phyloP scores from a whole-genome alignment of 1,284 basidiomycete species.

The Ceraceosorus guamensis region DNA sequence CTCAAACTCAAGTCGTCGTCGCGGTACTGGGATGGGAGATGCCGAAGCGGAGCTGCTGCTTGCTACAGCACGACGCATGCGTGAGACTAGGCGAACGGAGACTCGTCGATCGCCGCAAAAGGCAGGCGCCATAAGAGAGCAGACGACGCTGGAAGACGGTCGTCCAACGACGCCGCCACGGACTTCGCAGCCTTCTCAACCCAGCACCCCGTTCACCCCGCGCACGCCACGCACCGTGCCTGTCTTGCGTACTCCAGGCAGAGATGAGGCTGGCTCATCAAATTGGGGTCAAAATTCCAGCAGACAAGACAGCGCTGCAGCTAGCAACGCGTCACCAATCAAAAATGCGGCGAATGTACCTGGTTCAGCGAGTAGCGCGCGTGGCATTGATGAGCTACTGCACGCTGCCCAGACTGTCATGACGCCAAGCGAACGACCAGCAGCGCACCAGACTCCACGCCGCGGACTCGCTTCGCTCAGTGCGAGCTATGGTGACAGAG shows the following conservation, averaged over 20 bases:
- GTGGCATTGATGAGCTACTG: slow-evolving; percentile 44
- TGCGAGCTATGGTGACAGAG: not conserved
- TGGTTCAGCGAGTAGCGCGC: slow-evolving; percentile 17
- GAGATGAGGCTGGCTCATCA: too few species aligned
- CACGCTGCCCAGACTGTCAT: slow-evolving; percentile 43
- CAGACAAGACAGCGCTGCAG: not conserved
- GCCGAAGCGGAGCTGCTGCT: slow-evolving; percentile 51
- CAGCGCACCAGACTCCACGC: not conserved
- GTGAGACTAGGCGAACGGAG: slow-evolving; percentile 12
- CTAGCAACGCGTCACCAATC: slow-evolving; percentile 6
- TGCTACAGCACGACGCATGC: slow-evolving; percentile 46
- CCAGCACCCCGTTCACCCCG: slow-evolving; percentile 5
- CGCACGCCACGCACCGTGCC: not conserved
- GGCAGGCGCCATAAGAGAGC: slow-evolving; percentile 6
- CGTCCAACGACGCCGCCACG: slow-evolving; percentile 11
- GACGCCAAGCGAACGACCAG: slow-evolving; percentile 22
- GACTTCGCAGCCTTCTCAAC: not conserved
- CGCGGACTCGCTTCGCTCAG: not conserved
- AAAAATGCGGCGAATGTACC: slow-evolving; percentile 15
- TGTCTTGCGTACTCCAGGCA: too few species aligned
- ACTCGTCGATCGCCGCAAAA: slow-evolving; percentile 4
- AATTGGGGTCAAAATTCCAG: not conserved
- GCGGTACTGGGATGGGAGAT: slow-evolving; percentile 48
- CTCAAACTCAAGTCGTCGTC: slow-evolving; percentile 7
- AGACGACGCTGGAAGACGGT: not conserved